These are phyloP conservation scores for Phytophthora constricta DNA, from an alignment of 352 stramenopile genomes.

Conservation along the genomic window DNA sequence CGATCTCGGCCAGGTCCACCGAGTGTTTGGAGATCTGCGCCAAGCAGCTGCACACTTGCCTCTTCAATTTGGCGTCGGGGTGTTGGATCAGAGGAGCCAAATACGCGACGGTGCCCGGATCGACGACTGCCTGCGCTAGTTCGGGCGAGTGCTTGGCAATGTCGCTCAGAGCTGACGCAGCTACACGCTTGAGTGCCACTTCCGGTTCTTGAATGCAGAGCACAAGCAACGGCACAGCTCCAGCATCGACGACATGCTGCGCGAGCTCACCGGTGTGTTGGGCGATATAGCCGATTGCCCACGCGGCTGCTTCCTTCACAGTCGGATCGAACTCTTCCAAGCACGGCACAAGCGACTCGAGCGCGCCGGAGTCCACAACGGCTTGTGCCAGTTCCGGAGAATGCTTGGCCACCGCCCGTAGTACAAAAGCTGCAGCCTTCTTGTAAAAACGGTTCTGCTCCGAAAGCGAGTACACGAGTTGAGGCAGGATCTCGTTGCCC, in stretches of 20 bases:
- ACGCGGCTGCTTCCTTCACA: slow-evolving; percentile 95
- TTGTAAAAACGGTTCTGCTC: slow-evolving; percentile 97
- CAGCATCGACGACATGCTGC: slow-evolving; percentile 94
- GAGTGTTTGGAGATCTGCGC: slow-evolving; percentile 96
- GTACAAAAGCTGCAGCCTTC: slow-evolving; percentile 94
- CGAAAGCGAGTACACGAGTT: slow-evolving; percentile 96
- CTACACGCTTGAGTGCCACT: slow-evolving; percentile 95
- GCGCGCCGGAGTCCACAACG: slow-evolving; percentile 92
- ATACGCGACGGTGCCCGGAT: slow-evolving; percentile 93
- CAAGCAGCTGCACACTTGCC: slow-evolving; percentile 91
- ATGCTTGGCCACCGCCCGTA: slow-evolving; percentile 95
- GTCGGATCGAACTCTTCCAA: slow-evolving; percentile 96
- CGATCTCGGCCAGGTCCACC: slow-evolving; percentile 95
- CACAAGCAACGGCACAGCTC: slow-evolving; percentile 93
- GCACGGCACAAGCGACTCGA: slow-evolving; percentile 93
- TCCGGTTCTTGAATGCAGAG: slow-evolving; percentile 96
- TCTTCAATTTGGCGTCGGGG: slow-evolving; percentile 94
- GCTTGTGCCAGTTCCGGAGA: slow-evolving; percentile 94
- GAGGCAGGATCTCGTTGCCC: slow-evolving; percentile 95
- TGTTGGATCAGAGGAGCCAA: slow-evolving; percentile 94
- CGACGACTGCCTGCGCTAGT: slow-evolving; percentile 93
- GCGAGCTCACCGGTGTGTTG: slow-evolving; percentile 94
- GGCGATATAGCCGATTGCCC: slow-evolving; percentile 96
- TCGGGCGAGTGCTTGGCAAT: slow-evolving; percentile 96
- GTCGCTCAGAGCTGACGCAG: slow-evolving; percentile 92